These are phyloP conservation scores for Colletotrichum theobromicola DNA, from an alignment of 2,329 filamentous ascomycete species.

Conservation along the genomic window DNA sequence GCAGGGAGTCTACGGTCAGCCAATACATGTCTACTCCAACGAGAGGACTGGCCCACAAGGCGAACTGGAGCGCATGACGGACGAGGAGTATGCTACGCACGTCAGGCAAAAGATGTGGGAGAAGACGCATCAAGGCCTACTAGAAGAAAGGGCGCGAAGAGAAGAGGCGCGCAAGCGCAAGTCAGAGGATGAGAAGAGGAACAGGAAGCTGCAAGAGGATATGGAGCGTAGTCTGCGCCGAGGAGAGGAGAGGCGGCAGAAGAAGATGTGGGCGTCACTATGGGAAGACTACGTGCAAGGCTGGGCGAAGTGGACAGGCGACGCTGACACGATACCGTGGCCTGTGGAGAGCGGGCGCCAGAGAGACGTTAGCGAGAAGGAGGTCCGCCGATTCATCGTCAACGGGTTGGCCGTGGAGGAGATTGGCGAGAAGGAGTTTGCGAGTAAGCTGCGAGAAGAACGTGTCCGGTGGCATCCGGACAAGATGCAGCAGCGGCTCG, in stretches of 20 bases:
- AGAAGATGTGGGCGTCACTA: constrained; percentile 58
- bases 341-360: constrained; percentile 69
- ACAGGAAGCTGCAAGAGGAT: constrained; percentile 46
- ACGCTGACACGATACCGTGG: constrained; percentile 64
- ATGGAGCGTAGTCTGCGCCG: constrained; percentile 73
- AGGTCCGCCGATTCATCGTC: constrained; percentile 74
- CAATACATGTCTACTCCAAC: constrained; percentile 79
- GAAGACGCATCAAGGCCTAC: constrained; percentile 82
- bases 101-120: constrained; percentile 95
- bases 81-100: constrained; percentile 88
- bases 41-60: constrained; percentile 49
- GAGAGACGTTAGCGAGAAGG: constrained; percentile 60
- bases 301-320: constrained; percentile 65
- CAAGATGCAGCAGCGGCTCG: constrained; percentile 91
- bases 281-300: constrained; percentile 70
- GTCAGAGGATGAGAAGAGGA: constrained; percentile 54
- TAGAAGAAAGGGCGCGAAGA: constrained; percentile 74
- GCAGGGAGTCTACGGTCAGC: constrained; percentile 96
- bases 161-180: constrained; percentile 58
- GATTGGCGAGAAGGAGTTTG: constrained; percentile 49
- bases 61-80: constrained; percentile 82
- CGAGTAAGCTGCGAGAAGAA: constrained; percentile 74
- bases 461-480: constrained; percentile 96
- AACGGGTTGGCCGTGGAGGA: constrained; percentile 46
- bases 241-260: constrained; percentile 66